Evolutionary conservation across 495 filamentous ascomycete genomes (phyloP).

Genomic region (Rostrohypoxylon terebratum): DNA sequence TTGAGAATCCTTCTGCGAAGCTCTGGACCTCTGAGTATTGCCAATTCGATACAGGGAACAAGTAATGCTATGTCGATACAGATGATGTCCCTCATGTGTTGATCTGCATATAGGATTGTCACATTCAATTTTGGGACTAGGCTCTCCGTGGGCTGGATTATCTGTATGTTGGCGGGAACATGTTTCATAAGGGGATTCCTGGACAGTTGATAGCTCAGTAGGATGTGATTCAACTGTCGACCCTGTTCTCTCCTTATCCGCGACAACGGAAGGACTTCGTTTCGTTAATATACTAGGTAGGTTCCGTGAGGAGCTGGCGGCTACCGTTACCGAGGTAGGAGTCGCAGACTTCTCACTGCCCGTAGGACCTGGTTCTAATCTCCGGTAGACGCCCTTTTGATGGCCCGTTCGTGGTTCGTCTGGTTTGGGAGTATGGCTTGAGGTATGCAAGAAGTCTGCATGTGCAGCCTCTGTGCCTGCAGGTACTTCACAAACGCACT

Average conservation of each 20-base stretch:
- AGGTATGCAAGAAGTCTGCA: conserved; percentile 23
- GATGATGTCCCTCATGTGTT: conserved; percentile 50
- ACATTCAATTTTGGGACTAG: conserved; percentile 36
- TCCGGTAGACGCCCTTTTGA: background rate
- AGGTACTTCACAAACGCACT: conserved; percentile 47
- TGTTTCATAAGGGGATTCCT: conserved; percentile 2
- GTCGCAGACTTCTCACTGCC: background rate
- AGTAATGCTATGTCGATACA: conserved; percentile 48
- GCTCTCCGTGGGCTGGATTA: conserved; percentile 8
- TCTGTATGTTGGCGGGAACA: conserved; percentile 1
- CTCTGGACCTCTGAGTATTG: conserved; percentile 38
- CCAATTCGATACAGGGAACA: conserved; percentile 44
- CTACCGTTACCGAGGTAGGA: background rate
- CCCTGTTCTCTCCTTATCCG: conserved; percentile 14
- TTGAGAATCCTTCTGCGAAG: background rate
- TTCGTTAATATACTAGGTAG: conserved; percentile 6
- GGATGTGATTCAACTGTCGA: background rate
- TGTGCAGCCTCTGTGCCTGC: conserved; percentile 34
- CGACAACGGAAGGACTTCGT: conserved; percentile 25
- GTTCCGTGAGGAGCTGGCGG: background rate
- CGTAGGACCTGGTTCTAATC: background rate
- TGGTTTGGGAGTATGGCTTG: conserved; percentile 9
- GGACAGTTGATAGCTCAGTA: background rate
- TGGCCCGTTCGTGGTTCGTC: conserved; percentile 3
- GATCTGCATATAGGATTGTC: conserved; percentile 48